Evolutionary conservation across 2,329 filamentous ascomycete genomes (phyloP).

Genomic region (Boeremia exigua): DNA sequence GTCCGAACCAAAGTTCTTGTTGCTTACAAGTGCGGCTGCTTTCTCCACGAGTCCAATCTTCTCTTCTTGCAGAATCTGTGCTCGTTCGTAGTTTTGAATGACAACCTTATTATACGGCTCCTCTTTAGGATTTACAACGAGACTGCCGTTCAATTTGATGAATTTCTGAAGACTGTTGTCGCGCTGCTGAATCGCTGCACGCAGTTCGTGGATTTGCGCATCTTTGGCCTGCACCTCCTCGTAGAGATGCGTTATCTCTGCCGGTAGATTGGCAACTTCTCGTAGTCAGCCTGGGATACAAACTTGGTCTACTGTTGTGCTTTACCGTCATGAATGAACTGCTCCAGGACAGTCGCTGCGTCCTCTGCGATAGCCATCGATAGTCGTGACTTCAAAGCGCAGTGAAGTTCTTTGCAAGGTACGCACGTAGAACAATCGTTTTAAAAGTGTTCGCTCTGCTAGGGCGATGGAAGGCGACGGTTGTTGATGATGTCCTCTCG

Average conservation of each 20-base stretch:
- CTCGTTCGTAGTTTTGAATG: slow-evolving; percentile 69
- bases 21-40: slow-evolving; percentile 64
- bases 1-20: background rate
- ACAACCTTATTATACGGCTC: slow-evolving; percentile 70
- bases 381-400: background rate
- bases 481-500: background rate
- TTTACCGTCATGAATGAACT: slow-evolving; percentile 73
- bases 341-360: slow-evolving; percentile 74
- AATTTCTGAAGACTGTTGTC: slow-evolving; percentile 81
- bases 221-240: slow-evolving; percentile 86
- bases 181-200: slow-evolving; percentile 72
- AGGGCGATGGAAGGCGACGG: background rate
- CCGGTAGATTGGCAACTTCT: slow-evolving; percentile 75
- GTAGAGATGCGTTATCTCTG: slow-evolving; percentile 82
- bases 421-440: background rate
- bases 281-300: slow-evolving; percentile 15
- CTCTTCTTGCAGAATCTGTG: slow-evolving; percentile 74
- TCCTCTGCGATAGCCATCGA: slow-evolving; percentile 59
- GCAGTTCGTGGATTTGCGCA: slow-evolving; percentile 70
- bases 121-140: slow-evolving; percentile 77
- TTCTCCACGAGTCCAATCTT: slow-evolving; percentile 75
- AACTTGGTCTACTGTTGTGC: background rate
- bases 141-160: slow-evolving; percentile 77
- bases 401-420: background rate
- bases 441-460: background rate